Percentiles rank a stretch among this genome's conserved stretches.
These are phyloP conservation scores for Phyllosticta citrichinensis DNA, from an alignment of 2,329 filamentous ascomycete species.

Conservation along the genomic window DNA sequence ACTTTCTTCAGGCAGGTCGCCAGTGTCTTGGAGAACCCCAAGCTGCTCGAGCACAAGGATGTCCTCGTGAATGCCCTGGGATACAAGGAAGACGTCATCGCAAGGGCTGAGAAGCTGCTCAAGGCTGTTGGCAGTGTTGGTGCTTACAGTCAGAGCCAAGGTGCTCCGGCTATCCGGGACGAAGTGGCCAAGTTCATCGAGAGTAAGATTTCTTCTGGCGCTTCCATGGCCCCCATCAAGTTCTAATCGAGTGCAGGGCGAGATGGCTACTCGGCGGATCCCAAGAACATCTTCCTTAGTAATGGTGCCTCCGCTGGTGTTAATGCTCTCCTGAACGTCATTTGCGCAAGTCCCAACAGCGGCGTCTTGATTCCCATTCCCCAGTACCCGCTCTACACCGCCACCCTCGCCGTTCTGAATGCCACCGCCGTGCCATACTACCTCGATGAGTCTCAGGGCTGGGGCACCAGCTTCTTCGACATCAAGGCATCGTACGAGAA, in stretches of 20 bases:
- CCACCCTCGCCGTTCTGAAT: slow-evolving; percentile 76
- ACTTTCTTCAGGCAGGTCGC: slow-evolving; percentile 98
- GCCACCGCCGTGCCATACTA: slow-evolving; percentile 86
- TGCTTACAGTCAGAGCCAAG: slow-evolving; percentile 91
- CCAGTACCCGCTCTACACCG: slow-evolving; percentile 96
- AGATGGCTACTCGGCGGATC: slow-evolving; percentile 78
- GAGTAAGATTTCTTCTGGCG: slow-evolving; percentile 39
- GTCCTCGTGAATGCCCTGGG: slow-evolving; percentile 65
- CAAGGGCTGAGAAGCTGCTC: slow-evolving; percentile 70
- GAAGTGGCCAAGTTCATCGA: slow-evolving; percentile 91
- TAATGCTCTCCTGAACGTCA: slow-evolving; percentile 82
- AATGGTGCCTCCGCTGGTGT: slow-evolving; percentile 89
- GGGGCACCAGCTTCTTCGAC: slow-evolving; percentile 76
- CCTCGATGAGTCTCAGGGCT: slow-evolving; percentile 74
- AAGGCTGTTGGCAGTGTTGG: slow-evolving; percentile 82
- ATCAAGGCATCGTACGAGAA: slow-evolving; percentile 66
- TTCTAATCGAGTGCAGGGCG: slow-evolving; percentile 45
- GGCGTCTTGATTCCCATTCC: slow-evolving; percentile 92
- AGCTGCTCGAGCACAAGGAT: slow-evolving; percentile 70
- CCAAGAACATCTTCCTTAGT: slow-evolving; percentile 78
- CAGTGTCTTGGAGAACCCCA: slow-evolving; percentile 83
- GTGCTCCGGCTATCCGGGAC: slow-evolving; percentile 74
- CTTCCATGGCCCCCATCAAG: background rate
- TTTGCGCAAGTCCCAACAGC: slow-evolving; percentile 66
- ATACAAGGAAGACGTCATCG: slow-evolving; percentile 84